Conservation (phyloP, 371 early-diverging fungal genomes). For the Apophysomyces sp. region DNA sequence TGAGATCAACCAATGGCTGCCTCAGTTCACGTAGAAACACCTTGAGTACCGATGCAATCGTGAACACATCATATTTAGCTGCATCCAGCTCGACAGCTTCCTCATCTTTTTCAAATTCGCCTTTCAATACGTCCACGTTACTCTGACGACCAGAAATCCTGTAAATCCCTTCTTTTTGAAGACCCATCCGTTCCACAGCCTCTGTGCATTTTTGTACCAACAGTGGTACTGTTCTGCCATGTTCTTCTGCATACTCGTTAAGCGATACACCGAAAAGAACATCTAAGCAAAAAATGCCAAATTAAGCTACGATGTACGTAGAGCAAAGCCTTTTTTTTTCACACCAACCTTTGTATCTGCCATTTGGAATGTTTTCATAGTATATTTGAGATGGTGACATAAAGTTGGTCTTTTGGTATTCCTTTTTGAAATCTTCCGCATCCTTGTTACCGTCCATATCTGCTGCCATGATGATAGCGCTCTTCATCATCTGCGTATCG, state of each 20-base stretch:
- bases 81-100: slow-evolving; percentile 41
- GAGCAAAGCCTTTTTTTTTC: too few relatives aligned
- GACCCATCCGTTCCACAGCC: slow-evolving; percentile 60
- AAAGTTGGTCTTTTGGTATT: slow-evolving; percentile 42
- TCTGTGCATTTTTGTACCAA: slow-evolving; percentile 54
- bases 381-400: slow-evolving; percentile 41
- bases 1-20: slow-evolving; percentile 57
- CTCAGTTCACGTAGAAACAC: slow-evolving; percentile 64
- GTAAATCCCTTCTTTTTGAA: slow-evolving; percentile 71
- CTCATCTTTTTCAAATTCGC: slow-evolving; percentile 56
- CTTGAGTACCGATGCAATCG: slow-evolving; percentile 64
- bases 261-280: slow-evolving; percentile 61
- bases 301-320: background rate
- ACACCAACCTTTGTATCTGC: slow-evolving; percentile 31
- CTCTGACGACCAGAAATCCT: slow-evolving; percentile 68
- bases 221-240: slow-evolving; percentile 50
- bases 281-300: slow-evolving; percentile 18
- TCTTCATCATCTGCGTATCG: background rate
- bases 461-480: background rate
- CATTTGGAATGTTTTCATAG: slow-evolving; percentile 52
- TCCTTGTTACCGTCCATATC: slow-evolving; percentile 30
- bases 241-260: slow-evolving; percentile 40
- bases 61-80: slow-evolving; percentile 51
- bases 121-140: slow-evolving; percentile 52
- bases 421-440: slow-evolving; percentile 27